Base-by-base conservation (phyloP, 495 filamentous ascomycete genomes). In the Tuber melanosporum region DNA sequence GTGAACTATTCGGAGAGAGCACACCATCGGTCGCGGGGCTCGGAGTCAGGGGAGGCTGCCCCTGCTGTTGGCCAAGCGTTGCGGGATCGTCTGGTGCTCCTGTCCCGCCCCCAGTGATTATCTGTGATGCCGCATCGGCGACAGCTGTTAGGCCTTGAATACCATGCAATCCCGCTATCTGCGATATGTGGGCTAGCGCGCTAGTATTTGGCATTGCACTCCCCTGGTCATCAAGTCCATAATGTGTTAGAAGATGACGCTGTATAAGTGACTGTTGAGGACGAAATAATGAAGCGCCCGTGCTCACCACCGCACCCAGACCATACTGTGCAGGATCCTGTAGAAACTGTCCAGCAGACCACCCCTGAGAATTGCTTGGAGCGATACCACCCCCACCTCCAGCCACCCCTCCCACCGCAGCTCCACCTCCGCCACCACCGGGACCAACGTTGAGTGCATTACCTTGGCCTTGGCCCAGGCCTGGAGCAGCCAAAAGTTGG, bases 291-390 rank as follows among this genome's bases (percentile, higher is more conserved):
- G 73, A 69, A 76, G 77, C 39, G 74, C 76, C 43, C 76, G 78
- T 70, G 73, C 71, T 57, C 79, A 78, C n/a, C 79, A 78, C 78
- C 74, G 80, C 43, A 71, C 77, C 78, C 52, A 80, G 73, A n/a
- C 78, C 78, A 47, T 80, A 80, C 78, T 80, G 78, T 32, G 78
- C 78, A 15, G 78, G 78, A 74, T 80, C 78, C 45, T 80, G 78
- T 47, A 80, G 77, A 76, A 80, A 80, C 71, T 79, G 78, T 57
- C 79, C 79, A 80, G 77, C 76, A 73, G 78, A 77, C 77, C 77
- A 80, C 76, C 78, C 78, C 66, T 80, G 79, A 66, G 57, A 66
- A 36, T 36, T 66, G 26, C 17, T 66, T 19, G 57, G 57, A 66
- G 26, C 26, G 39, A 72, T 57, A 76, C 73, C 73, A 20, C 52